A percentile compares a stretch with the other conserved stretches of the same genome.
These are phyloP conservation scores for Lepidium campestre DNA, from an alignment of 441 rosid species.

Conservation along the genomic window DNA sequence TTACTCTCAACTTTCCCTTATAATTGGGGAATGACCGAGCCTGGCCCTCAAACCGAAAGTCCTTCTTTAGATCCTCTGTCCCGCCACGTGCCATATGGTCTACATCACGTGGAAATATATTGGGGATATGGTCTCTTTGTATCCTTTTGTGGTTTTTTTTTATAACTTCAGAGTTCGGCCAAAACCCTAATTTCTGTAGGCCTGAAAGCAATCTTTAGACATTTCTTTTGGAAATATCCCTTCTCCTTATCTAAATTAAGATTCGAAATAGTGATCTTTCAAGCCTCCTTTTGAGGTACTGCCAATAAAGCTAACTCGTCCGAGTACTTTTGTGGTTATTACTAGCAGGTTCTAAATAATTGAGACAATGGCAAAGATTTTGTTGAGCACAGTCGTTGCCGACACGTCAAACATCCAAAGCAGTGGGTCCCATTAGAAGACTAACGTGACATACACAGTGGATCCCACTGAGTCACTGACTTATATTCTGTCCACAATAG, in stretches of 20 bases:
- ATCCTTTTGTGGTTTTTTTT: background rate
- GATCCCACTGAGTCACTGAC: background rate
- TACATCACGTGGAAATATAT: background rate
- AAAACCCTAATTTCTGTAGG: too few species aligned
- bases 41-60: background rate
- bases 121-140: background rate
- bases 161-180: too few species aligned
- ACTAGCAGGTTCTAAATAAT: background rate
- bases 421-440: background rate
- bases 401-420: background rate
- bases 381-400: constrained; percentile 2
- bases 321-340: background rate
- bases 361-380: background rate
- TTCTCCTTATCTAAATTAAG: too few species aligned
- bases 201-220: too few species aligned
- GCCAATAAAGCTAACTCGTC: too few species aligned
- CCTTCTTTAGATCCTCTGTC: background rate
- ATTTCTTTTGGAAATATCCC: too few species aligned
- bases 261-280: too few species aligned
- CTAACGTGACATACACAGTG: background rate
- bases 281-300: too few species aligned
- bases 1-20: background rate
- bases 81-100: background rate
- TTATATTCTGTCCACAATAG: too few species aligned
- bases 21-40: background rate